A percentile compares a stretch with the other conserved stretches of the same genome.
phyloP scores from a whole-genome alignment of 768 basidiomycete species.

The Termitomyces eurrhizus region DNA sequence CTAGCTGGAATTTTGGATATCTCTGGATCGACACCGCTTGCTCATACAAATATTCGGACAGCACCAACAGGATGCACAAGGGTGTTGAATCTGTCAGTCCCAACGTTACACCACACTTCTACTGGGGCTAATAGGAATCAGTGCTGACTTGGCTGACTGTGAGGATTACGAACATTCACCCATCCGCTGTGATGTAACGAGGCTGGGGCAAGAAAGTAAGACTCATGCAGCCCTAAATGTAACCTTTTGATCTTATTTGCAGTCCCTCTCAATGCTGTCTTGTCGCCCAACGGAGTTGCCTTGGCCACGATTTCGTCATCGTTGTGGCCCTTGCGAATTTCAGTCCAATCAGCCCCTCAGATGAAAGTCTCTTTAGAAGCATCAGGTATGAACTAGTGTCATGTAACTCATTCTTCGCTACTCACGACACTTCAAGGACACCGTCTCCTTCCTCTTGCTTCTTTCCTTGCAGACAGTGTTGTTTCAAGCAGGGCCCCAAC shows the following conservation, averaged over 20 bases:
- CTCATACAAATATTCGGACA: constrained; percentile 30
- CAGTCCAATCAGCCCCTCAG: constrained; percentile 44
- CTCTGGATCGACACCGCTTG: constrained; percentile 35
- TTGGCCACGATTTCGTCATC: constrained; percentile 52
- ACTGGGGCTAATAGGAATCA: constrained; percentile 21
- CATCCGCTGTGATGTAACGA: constrained; percentile 39
- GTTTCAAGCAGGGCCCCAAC: constrained; percentile 48
- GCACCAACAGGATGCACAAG: constrained; percentile 42
- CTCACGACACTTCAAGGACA: constrained; percentile 2
- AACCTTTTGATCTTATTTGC: not conserved
- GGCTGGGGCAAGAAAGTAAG: constrained; percentile 50
- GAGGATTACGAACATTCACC: constrained; percentile 45
- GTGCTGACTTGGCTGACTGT: constrained; percentile 50
- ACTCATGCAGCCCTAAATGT: not conserved
- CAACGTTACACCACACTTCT: not conserved
- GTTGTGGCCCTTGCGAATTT: constrained; percentile 31
- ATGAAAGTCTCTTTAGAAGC: constrained; percentile 13
- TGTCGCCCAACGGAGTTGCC: constrained; percentile 59
- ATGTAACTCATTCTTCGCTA: not conserved
- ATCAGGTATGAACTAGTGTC: constrained; percentile 11
- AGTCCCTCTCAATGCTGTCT: constrained; percentile 56
- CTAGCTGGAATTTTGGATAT: constrained; percentile 46
- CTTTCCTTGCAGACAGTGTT: constrained; percentile 37
- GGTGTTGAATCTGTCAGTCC: constrained; percentile 52
- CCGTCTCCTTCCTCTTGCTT: constrained; percentile 21